Conservation (phyloP, 495 filamentous ascomycete genomes). For the Penicillium egyptiacum region DNA sequence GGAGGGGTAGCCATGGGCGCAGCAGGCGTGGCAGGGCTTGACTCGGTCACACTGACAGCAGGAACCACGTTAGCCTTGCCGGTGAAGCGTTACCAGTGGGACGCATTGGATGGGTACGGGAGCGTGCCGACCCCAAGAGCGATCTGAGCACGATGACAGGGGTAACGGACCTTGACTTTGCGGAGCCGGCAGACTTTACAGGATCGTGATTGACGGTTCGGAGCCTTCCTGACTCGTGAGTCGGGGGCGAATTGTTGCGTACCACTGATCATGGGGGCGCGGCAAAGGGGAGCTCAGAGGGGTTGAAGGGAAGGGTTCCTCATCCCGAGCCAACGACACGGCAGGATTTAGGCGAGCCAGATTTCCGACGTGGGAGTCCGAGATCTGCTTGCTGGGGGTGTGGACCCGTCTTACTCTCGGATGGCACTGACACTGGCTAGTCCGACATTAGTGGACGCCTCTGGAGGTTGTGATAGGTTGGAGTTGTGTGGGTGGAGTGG, state of each 20-base stretch:
- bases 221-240: constrained; percentile 24
- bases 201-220: constrained; percentile 43
- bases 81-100: constrained; percentile 14
- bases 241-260: constrained; percentile 28
- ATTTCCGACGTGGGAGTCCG: constrained; percentile 32
- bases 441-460: background rate
- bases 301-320: constrained; percentile 19
- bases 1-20: constrained; percentile 48
- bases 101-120: constrained; percentile 17
- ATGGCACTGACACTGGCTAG: background rate
- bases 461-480: constrained; percentile 3
- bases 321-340: constrained; percentile 35
- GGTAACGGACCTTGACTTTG: constrained; percentile 46
- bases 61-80: constrained; percentile 18
- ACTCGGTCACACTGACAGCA: constrained; percentile 45
- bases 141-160: constrained; percentile 28
- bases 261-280: constrained; percentile 28
- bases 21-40: constrained; percentile 49
- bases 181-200: constrained; percentile 47
- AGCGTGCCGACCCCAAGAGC: constrained; percentile 19
- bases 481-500: background rate
- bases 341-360: constrained; percentile 34
- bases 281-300: constrained; percentile 12
- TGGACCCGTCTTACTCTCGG: constrained; percentile 11
- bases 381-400: constrained; percentile 27